phyloP scores from a whole-genome alignment of 805 yeast genomes.

The Ogataea glucozyma region DNA sequence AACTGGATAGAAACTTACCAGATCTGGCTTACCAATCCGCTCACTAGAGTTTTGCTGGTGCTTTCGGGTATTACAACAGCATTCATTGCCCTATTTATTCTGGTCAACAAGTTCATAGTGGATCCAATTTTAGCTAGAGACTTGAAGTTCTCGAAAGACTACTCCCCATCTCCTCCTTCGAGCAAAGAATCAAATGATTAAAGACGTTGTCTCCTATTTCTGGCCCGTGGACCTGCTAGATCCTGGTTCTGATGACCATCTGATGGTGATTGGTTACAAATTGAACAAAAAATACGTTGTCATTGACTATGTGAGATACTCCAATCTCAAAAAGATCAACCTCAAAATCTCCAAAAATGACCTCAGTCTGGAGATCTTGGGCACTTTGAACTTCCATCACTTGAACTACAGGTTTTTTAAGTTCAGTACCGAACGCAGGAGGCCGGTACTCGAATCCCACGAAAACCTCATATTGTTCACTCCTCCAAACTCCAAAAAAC shows the following conservation, averaged over 20 bases:
- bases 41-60: not conserved
- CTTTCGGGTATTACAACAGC: not conserved
- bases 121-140: conserved; percentile 3
- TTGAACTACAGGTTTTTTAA: conserved; percentile 17
- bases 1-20: too few relatives aligned
- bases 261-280: conserved; percentile 32
- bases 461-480: conserved; percentile 51
- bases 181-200: not conserved
- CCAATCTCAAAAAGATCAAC: conserved; percentile 18
- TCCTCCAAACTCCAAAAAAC: conserved; percentile 67
- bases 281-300: conserved; percentile 28
- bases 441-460: conserved; percentile 20
- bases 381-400: conserved; percentile 28
- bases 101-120: conserved; percentile 12
- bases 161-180: not conserved
- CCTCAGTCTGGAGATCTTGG: conserved; percentile 28
- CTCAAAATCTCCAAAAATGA: conserved; percentile 20
- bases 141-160: not conserved
- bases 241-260: conserved; percentile 8
- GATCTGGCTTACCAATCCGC: not conserved
- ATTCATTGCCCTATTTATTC: not conserved
- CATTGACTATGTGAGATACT: conserved; percentile 26
- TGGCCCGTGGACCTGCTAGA: conserved; percentile 35
- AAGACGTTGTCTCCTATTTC: conserved; percentile 20
- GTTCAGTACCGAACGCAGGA: conserved; percentile 14